phyloP scores from a whole-genome alignment of 2,329 filamentous ascomycete genomes.

The Samsoniella hepiali region DNA sequence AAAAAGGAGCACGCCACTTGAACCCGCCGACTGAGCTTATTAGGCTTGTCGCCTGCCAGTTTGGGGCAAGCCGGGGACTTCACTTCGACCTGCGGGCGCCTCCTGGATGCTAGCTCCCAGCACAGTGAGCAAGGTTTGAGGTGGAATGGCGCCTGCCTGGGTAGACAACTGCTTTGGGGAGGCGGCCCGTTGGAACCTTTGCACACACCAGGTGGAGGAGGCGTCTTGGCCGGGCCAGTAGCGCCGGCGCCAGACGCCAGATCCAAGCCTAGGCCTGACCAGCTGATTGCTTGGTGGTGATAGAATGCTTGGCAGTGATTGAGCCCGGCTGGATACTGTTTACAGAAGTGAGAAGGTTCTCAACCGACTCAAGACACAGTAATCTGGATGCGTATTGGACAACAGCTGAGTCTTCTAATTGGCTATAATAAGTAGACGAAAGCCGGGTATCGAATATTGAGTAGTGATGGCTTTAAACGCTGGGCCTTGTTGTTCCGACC shows the following conservation, averaged over 20 bases:
- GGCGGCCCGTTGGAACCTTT: conserved; percentile 11
- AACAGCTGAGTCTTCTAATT: not conserved
- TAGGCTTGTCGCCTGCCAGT: conserved; percentile 14
- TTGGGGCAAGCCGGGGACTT: conserved; percentile 7
- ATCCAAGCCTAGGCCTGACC: not conserved
- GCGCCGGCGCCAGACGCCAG: not conserved
- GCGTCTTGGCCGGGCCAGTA: conserved; percentile 8
- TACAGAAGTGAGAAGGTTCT: not conserved
- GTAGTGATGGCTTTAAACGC: too few species aligned
- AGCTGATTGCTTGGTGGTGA: not conserved
- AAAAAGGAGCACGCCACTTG: conserved; percentile 10
- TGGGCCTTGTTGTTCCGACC: too few species aligned
- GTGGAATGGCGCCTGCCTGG: not conserved
- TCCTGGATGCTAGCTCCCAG: not conserved
- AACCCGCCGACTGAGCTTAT: not conserved
- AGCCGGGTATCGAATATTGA: too few species aligned
- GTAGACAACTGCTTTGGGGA: not conserved
- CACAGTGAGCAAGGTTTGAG: not conserved
- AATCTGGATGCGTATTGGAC: not conserved
- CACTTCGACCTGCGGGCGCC: not conserved
- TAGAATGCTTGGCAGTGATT: not conserved
- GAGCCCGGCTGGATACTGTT: not conserved
- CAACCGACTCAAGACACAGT: not conserved
- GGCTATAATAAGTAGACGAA: too few species aligned
- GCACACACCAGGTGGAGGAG: not conserved